Evolutionary conservation across 2,329 filamentous ascomycete genomes (phyloP).

Genomic region (Stenocarpella maydis): DNA sequence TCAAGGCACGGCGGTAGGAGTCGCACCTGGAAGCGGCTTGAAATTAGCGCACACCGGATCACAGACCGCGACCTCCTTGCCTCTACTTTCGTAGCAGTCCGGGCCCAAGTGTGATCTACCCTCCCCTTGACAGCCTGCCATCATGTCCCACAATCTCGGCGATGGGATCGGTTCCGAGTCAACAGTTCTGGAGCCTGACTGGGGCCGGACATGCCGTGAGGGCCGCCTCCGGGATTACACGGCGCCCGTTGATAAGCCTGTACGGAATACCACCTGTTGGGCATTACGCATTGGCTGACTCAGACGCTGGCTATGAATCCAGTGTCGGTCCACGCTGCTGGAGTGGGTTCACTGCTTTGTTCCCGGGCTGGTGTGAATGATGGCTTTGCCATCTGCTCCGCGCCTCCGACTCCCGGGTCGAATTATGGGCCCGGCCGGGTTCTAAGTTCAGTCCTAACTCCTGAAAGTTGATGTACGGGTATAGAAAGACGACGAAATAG

Average conservation of each 20-base stretch:
- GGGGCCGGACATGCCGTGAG: not conserved
- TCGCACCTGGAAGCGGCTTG: not conserved
- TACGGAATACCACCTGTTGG: not conserved
- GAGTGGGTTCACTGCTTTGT: not conserved
- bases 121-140: not conserved
- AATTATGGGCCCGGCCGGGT: not conserved
- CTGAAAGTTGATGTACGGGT: not conserved
- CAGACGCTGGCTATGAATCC: slow-evolving; percentile 8
- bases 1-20: not conserved
- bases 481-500: too few relatives aligned
- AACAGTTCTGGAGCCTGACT: not conserved
- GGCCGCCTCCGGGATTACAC: not conserved
- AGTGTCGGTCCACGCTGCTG: not conserved
- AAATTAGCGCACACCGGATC: slow-evolving; percentile 2
- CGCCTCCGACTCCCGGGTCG: slow-evolving; percentile 19
- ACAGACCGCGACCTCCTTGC: not conserved
- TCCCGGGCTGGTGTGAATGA: slow-evolving; percentile 22
- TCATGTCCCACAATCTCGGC: slow-evolving; percentile 4
- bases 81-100: not conserved
- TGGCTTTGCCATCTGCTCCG: not conserved
- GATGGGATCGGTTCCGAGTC: slow-evolving; percentile 15
- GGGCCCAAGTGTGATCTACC: not conserved
- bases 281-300: not conserved
- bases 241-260: not conserved
- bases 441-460: not conserved